These are phyloP conservation scores for Wilcoxina mikolae DNA, from an alignment of 495 filamentous ascomycete genomes.

Conservation along the genomic window DNA sequence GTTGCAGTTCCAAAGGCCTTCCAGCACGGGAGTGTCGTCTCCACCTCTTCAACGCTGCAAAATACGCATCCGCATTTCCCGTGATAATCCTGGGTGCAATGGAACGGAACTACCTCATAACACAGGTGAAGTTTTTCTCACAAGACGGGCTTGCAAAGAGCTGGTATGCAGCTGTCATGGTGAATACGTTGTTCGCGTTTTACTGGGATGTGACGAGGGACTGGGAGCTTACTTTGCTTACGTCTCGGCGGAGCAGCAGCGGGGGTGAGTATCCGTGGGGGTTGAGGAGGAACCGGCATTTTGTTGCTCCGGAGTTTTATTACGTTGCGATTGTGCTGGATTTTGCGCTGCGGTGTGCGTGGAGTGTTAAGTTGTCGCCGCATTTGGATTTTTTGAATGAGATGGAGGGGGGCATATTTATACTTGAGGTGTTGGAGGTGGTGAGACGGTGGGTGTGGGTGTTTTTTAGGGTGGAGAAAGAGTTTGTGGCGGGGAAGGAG, in stretches of 20 bases:
- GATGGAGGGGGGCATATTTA: conserved; percentile 60
- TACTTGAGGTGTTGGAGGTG: conserved; percentile 77
- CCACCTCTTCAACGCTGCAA: conserved; percentile 81
- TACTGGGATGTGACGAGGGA: conserved; percentile 97
- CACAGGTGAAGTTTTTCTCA: conserved; percentile 14
- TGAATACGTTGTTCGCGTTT: conserved; percentile 86
- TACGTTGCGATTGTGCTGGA: conserved; percentile 70
- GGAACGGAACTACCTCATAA: conserved; percentile 44
- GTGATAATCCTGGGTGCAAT: conserved; percentile 66
- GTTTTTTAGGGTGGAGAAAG: conserved; percentile 85
- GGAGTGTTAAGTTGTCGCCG: conserved; percentile 70
- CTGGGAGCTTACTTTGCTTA: conserved; percentile 86
- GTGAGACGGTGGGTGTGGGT: conserved; percentile 89
- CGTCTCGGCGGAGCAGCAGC: conserved; percentile 36
- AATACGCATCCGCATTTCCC: conserved; percentile 84
- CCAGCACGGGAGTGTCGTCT: conserved; percentile 42
- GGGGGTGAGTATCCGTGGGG: conserved; percentile 52
- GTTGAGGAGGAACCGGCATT: conserved; percentile 55
- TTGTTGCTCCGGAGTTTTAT: conserved; percentile 55
- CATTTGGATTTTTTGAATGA: conserved; percentile 69
- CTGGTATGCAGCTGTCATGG: conserved; percentile 46
- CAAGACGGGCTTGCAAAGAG: conserved; percentile 32
- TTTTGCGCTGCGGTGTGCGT: conserved; percentile 69
- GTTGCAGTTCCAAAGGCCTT: conserved; percentile 43
- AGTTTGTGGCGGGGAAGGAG: conserved; percentile 49